Evolutionary conservation across 2,329 filamentous ascomycete genomes (phyloP), one percentile per base, ranked within the genome.

Genomic region (Penicillium sp.): DNA sequence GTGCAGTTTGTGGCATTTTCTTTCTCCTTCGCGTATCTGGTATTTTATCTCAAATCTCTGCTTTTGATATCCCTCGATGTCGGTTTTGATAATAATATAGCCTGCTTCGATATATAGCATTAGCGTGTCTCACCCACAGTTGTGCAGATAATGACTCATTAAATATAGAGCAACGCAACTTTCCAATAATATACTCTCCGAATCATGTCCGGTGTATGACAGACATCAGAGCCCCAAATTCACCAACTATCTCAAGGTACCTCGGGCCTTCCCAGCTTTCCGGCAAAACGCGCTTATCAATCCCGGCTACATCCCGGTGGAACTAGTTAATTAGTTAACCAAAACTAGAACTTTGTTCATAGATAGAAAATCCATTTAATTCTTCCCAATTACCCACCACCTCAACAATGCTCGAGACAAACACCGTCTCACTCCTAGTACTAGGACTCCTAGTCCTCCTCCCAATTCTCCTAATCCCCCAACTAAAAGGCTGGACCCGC

Each of bases 381-480:
- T 27, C 28, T 41, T 33, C 27, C 27, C 27, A 28, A 9, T 28
- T 9, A 5, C 27, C 8, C 27, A 28, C 37, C 13, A 32, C 9
- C 29, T 23, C n/a, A 23, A 23, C 9, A 33, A 49, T 56, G 50
- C 35, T 55, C 15, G 53, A 56, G 6, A 15, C 27, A 37, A 39
- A 23, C 15, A 28, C 50, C 9, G n/a, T 43, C n/a, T 44, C 44
- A 38, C 7, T 47, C 13, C 29, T 55, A 20, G 27, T 47, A 24
- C 33, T 55, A n/a, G 55, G 46, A 37, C 18, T 58, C 13, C 38
- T 55, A 8, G 35, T 58, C 7, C 15, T 57, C 15, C 49, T 55
- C 4, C 54, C 50, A 45, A 18, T 56, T 23, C 24, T 62, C 5
- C 25, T 62, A 33, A 38, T 57, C 33, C 46, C 56, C 6, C 47